phyloP scores from a whole-genome alignment of 2,329 filamentous ascomycete species.

The Hypoxylon sp. region DNA sequence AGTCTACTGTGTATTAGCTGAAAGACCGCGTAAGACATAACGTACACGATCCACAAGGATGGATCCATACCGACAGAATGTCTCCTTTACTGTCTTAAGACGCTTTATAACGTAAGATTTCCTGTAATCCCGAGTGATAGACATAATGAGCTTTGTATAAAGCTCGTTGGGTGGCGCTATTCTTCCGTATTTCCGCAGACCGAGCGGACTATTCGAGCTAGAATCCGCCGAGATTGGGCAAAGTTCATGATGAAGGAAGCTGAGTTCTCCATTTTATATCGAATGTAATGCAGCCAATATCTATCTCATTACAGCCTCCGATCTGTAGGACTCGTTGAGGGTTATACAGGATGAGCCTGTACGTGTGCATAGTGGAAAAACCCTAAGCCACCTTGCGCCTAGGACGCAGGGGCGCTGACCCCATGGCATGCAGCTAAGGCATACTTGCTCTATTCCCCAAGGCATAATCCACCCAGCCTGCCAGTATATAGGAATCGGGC shows the following conservation, averaged over 20 bases:
- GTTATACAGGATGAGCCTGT: constrained; percentile 2
- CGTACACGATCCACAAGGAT: background rate
- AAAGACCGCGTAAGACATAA: constrained; percentile 7
- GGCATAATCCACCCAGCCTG: constrained; percentile 3
- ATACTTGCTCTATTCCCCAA: background rate
- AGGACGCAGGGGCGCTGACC: constrained; percentile 12
- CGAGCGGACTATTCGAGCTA: background rate
- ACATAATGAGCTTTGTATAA: background rate
- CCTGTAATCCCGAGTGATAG: background rate
- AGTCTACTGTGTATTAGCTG: constrained; percentile 1
- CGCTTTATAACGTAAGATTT: background rate
- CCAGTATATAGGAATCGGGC: constrained; percentile 12
- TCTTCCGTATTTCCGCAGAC: background rate
- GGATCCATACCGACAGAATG: background rate
- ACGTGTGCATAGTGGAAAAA: constrained; percentile 26
- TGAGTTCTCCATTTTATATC: constrained; percentile 18
- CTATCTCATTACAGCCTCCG: background rate
- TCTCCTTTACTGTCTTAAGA: background rate
- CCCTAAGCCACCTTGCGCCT: constrained; percentile 11
- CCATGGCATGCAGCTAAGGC: constrained; percentile 19
- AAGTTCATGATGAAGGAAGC: constrained; percentile 6
- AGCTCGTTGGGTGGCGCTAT: background rate
- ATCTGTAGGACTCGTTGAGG: constrained; percentile 2
- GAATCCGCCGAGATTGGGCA: background rate
- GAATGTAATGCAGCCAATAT: constrained; percentile 8